Percentiles rank a stretch among this genome's conserved stretches.
Conservation (phyloP, 257 asterid genomes). For the Solanum pimpinellifolium region DNA sequence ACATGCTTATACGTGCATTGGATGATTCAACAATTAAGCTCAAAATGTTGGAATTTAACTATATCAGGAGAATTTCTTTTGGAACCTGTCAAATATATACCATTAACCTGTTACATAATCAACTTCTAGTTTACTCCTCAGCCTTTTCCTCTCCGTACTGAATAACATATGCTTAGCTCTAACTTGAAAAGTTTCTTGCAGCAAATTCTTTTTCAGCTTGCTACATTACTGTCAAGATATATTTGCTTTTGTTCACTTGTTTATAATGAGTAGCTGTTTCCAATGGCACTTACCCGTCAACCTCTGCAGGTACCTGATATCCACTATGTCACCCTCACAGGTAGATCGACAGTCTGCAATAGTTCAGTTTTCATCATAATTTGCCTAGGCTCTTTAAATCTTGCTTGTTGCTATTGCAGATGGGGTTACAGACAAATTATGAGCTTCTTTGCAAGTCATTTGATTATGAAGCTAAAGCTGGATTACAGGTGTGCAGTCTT, state of each 20-base stretch:
- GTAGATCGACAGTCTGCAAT: constrained; percentile 13
- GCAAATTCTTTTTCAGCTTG: neutral
- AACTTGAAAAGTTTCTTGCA: neutral
- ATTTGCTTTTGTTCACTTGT: neutral
- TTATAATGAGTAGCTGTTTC: neutral
- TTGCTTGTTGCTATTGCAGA: constrained; percentile 20
- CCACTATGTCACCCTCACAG: constrained; percentile 82
- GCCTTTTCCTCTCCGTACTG: neutral
- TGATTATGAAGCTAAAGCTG: constrained; percentile 42
- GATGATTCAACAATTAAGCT: neutral
- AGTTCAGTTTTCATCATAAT: neutral
- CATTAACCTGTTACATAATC: neutral
- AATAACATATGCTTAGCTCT: neutral
- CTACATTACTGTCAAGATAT: neutral
- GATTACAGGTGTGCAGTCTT: constrained; percentile 27
- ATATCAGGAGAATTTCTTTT: neutral
- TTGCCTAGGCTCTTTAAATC: neutral
- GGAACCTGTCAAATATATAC: neutral
- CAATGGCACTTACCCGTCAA: neutral
- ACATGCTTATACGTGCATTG: neutral
- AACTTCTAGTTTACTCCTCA: neutral
- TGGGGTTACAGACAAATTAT: constrained; percentile 50
- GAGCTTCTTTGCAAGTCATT: constrained; percentile 72
- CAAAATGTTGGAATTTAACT: neutral
- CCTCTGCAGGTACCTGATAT: constrained; percentile 52